phyloP scores from a whole-genome alignment of 805 yeast species.

The Grigorovia transvaalensis region DNA sequence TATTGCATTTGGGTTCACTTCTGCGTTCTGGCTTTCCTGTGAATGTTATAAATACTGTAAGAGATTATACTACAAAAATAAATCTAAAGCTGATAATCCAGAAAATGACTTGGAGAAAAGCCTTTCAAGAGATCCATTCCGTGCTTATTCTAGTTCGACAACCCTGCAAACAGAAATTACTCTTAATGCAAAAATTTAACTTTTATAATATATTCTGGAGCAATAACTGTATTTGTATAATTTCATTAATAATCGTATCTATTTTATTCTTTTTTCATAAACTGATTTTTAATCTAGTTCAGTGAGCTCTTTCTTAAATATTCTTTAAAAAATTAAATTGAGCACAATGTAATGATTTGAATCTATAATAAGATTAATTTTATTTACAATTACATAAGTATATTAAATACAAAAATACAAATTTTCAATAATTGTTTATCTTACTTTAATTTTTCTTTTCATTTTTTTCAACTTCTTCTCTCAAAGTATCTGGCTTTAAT shows the following conservation, averaged over 20 bases:
- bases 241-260: background rate
- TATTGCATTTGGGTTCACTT: slow-evolving; percentile 48
- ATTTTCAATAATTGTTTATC: background rate
- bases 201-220: background rate
- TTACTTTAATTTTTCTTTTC: slow-evolving; percentile 5
- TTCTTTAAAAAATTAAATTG: no score
- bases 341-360: no score
- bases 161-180: slow-evolving; percentile 29
- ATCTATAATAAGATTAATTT: background rate
- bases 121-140: slow-evolving; percentile 41
- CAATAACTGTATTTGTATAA: background rate
- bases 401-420: background rate
- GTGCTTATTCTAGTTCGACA: slow-evolving; percentile 44
- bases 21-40: slow-evolving; percentile 46
- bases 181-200: slow-evolving; percentile 4
- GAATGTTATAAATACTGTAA: slow-evolving; percentile 63
- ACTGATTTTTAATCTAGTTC: background rate
- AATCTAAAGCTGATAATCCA: slow-evolving; percentile 40
- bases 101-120: slow-evolving; percentile 51
- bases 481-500: slow-evolving; percentile 76
- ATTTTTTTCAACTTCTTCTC: slow-evolving; percentile 26
- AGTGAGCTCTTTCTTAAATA: no score
- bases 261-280: background rate
- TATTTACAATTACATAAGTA: background rate
- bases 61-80: slow-evolving; percentile 41